These are phyloP conservation scores for Pisolithus microcarpus DNA, from an alignment of 768 basidiomycete species.

Conservation along the genomic window DNA sequence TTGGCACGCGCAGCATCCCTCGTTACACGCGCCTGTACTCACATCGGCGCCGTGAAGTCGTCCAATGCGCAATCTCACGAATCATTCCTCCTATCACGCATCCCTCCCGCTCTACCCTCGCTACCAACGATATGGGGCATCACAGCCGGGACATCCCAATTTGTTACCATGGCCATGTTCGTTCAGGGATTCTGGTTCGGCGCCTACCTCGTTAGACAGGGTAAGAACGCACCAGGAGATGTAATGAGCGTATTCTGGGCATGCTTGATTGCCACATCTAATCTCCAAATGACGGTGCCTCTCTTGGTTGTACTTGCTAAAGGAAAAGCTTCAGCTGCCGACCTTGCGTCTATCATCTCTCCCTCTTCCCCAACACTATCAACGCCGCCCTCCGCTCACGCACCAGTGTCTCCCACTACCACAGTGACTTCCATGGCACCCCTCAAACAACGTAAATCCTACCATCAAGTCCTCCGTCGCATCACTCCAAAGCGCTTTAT, in stretches of 20 bases:
- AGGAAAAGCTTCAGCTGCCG: constrained; percentile 50
- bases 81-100: constrained; percentile 37
- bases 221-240: constrained; percentile 58
- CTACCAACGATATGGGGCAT: constrained; percentile 73
- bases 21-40: constrained; percentile 66
- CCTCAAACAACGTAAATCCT: constrained; percentile 9
- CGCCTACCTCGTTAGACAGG: constrained; percentile 76
- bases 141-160: constrained; percentile 62
- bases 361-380: constrained; percentile 26
- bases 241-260: constrained; percentile 99
- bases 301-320: constrained; percentile 57
- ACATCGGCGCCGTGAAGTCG: constrained; percentile 87
- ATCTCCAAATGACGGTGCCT: constrained; percentile 82
- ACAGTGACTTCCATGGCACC: not conserved
- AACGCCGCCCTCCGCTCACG: constrained; percentile 29
- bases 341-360: constrained; percentile 16
- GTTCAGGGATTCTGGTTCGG: constrained; percentile 98
- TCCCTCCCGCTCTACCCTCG: constrained; percentile 41
- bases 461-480: constrained; percentile 39
- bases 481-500: constrained; percentile 57
- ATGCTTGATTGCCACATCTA: constrained; percentile 81
- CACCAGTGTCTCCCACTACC: not conserved
- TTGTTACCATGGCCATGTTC: constrained; percentile 87
- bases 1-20: constrained; percentile 70
- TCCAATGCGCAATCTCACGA: constrained; percentile 72